Conservation (phyloP, 257 asterid genomes). For the Solanum stenotomum region DNA sequence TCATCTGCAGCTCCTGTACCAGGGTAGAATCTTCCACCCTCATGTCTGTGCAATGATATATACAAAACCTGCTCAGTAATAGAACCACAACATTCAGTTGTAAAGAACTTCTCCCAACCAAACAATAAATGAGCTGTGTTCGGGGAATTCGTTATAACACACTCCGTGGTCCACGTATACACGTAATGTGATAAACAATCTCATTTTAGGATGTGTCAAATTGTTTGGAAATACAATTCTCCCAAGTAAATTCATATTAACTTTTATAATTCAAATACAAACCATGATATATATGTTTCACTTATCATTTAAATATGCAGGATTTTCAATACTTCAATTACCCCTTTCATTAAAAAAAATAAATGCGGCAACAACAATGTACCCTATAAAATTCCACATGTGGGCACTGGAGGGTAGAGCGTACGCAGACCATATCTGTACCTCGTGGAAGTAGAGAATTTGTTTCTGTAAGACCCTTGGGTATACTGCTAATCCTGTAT, state of each 20-base stretch:
- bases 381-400: background rate
- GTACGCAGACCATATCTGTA: background rate
- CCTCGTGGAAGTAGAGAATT: background rate
- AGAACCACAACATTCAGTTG: background rate
- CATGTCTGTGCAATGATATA: constrained; percentile 89
- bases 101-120: background rate
- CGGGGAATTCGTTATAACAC: background rate
- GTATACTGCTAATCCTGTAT: background rate
- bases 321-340: background rate
- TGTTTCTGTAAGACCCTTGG: background rate
- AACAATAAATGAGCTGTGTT: background rate
- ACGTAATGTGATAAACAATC: background rate
- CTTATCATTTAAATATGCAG: background rate
- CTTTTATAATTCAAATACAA: background rate
- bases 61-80: constrained; percentile 59
- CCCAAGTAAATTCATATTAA: background rate
- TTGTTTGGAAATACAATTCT: background rate
- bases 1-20: constrained; percentile 96
- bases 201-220: background rate
- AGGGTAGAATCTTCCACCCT: constrained; percentile 92
- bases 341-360: background rate
- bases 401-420: background rate
- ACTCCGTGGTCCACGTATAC: background rate
- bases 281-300: background rate
- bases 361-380: background rate